These are phyloP conservation scores for Thozetella sp. DNA, from an alignment of 495 filamentous ascomycete species.

Conservation along the genomic window DNA sequence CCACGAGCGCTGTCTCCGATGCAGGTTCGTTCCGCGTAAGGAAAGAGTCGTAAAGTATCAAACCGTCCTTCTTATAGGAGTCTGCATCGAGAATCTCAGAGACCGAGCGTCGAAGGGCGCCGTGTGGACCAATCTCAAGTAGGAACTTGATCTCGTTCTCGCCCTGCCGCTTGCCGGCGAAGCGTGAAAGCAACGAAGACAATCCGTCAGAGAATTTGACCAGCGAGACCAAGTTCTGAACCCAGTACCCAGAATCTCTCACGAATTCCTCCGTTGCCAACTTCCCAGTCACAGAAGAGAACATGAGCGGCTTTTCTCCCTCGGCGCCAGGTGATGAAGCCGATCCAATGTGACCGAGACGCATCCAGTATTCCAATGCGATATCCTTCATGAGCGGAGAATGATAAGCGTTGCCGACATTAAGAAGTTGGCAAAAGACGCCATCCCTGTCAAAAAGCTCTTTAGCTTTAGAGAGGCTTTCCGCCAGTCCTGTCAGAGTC, in stretches of 20 bases:
- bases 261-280: constrained; percentile 1
- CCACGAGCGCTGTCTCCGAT: not conserved
- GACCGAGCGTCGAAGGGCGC: constrained; percentile 45
- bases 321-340: constrained; percentile 22
- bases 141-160: not conserved
- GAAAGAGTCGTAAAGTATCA: not conserved
- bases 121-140: constrained; percentile 15
- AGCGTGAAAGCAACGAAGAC: constrained; percentile 6
- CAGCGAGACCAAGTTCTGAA: constrained; percentile 30
- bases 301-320: constrained; percentile 12
- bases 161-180: not conserved
- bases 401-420: constrained; percentile 29
- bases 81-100: constrained; percentile 29
- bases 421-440: constrained; percentile 24
- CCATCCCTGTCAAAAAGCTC: not conserved
- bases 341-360: not conserved
- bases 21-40: constrained; percentile 6
- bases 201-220: constrained; percentile 33
- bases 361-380: constrained; percentile 17
- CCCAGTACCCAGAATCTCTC: constrained; percentile 33
- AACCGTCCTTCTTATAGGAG: not conserved
- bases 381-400: constrained; percentile 27
- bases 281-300: not conserved
- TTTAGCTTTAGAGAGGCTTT: constrained; percentile 17
- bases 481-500: constrained; percentile 23